Percentiles rank a stretch among this genome's conserved stretches.
Evolutionary conservation across 2,329 filamentous ascomycete genomes (phyloP).

Genomic region (Apiospora saccharicola): DNA sequence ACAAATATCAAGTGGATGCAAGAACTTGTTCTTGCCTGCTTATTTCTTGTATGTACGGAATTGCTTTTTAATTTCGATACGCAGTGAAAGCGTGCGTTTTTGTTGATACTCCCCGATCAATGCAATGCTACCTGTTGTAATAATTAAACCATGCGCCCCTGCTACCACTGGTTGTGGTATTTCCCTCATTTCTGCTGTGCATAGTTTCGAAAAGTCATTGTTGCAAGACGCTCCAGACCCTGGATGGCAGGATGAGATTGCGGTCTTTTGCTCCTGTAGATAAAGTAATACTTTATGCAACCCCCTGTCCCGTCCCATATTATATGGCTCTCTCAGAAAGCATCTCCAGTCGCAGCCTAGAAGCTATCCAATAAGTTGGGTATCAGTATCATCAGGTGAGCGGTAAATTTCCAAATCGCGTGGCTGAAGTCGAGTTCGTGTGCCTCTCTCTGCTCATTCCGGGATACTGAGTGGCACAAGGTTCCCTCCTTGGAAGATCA

Average conservation of each 20-base stretch:
- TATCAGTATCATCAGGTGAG: not conserved
- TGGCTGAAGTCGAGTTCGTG: not conserved
- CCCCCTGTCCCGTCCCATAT: not conserved
- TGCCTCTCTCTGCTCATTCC: not conserved
- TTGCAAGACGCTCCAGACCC: not conserved
- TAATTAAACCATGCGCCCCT: not conserved
- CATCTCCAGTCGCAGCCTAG: not conserved
- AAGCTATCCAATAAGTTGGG: slow-evolving; percentile 15
- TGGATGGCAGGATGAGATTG: not conserved
- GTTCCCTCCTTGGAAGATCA: slow-evolving; percentile 70
- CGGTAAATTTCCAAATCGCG: not conserved
- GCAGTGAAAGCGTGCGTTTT: not conserved
- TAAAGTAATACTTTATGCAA: not conserved
- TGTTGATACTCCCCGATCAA: not conserved
- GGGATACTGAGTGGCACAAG: slow-evolving; percentile 36
- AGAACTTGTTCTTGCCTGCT: not conserved
- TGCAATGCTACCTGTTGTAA: slow-evolving; percentile 3
- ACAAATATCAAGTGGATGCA: not conserved
- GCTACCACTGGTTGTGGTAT: not conserved
- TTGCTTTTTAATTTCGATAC: not conserved
- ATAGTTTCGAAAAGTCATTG: not conserved
- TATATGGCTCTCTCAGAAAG: not conserved
- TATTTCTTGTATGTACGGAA: not conserved
- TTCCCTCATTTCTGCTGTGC: not conserved
- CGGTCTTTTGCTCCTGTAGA: not conserved